Conservation (phyloP, 2,329 filamentous ascomycete genomes). For the Onygenales sp. region DNA sequence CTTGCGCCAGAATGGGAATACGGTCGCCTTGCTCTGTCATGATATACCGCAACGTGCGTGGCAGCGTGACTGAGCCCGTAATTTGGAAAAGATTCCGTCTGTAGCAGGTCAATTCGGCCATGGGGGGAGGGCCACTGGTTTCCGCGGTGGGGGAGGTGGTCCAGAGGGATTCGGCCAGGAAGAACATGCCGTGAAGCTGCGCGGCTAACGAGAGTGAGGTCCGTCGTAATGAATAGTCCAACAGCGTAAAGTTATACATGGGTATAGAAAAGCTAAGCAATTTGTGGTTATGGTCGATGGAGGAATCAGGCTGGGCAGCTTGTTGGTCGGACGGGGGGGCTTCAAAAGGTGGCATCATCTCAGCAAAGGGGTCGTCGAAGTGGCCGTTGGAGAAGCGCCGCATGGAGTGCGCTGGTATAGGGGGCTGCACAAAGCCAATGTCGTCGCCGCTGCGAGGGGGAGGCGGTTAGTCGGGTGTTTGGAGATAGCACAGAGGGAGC, state of each 20-base stretch:
- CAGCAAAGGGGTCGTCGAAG: constrained; percentile 41
- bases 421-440: constrained; percentile 37
- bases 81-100: constrained; percentile 93
- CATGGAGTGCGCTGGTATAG: constrained; percentile 28
- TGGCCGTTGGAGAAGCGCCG: constrained; percentile 42
- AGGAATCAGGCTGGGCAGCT: constrained; percentile 39
- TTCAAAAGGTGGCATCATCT: constrained; percentile 34
- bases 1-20: constrained; percentile 70
- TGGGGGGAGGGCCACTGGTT: constrained; percentile 43
- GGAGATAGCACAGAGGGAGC: constrained; percentile 8
- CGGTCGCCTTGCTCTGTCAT: constrained; percentile 77
- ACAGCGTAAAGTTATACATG: constrained; percentile 49
- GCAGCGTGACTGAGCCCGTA: constrained; percentile 76
- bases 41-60: constrained; percentile 67
- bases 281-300: constrained; percentile 58
- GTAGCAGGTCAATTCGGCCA: constrained; percentile 79
- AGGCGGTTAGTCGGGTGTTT: constrained; percentile 10
- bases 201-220: constrained; percentile 50
- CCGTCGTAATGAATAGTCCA: constrained; percentile 50
- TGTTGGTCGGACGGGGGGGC: constrained; percentile 34
- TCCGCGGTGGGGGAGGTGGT: constrained; percentile 47
- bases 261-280: constrained; percentile 65
- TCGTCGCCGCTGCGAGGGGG: constrained; percentile 40
- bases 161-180: constrained; percentile 56
- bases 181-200: constrained; percentile 61